A percentile compares a stretch with the other conserved stretches of the same genome.
Conservation (phyloP, 768 basidiomycete genomes). For the Rhodosporidiobolus sp. region DNA sequence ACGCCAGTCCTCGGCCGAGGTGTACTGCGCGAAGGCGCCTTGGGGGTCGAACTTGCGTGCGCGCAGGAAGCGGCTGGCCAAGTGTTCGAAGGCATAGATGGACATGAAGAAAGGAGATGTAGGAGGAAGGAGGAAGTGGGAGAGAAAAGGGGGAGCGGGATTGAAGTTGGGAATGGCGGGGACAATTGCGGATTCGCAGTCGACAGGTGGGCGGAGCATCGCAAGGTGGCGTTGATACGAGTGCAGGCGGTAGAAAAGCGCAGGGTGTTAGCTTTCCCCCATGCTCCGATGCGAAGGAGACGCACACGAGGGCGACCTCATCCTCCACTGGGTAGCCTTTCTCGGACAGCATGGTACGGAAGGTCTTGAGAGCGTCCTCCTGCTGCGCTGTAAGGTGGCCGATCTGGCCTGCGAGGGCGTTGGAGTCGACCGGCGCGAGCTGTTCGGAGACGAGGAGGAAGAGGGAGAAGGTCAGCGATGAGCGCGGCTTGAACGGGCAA, state of each 20-base stretch:
- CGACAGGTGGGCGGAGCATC: too few species aligned
- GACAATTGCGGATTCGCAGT: too few species aligned
- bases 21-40: constrained; percentile 69
- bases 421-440: not conserved
- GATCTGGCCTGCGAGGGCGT: constrained; percentile 47
- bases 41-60: constrained; percentile 65
- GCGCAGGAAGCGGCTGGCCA: constrained; percentile 70
- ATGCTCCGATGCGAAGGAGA: constrained; percentile 12
- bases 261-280: too few species aligned
- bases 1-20: constrained; percentile 66
- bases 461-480: too few species aligned
- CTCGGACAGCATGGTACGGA: constrained; percentile 57
- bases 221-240: too few species aligned
- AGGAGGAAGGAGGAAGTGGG: too few species aligned
- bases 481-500: too few species aligned
- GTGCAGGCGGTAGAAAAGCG: too few species aligned
- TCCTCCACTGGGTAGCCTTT: constrained; percentile 54
- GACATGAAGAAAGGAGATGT: too few species aligned
- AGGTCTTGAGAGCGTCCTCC: constrained; percentile 54
- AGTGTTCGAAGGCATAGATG: not conserved
- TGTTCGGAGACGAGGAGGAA: not conserved
- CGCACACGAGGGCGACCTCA: constrained; percentile 66
- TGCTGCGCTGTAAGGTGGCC: constrained; percentile 59
- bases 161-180: too few species aligned
- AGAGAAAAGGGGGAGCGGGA: too few species aligned